A percentile compares a stretch with the other conserved stretches of the same genome.
These are phyloP conservation scores for Boletus speciosus DNA, from an alignment of 768 basidiomycete genomes.

Conservation along the genomic window DNA sequence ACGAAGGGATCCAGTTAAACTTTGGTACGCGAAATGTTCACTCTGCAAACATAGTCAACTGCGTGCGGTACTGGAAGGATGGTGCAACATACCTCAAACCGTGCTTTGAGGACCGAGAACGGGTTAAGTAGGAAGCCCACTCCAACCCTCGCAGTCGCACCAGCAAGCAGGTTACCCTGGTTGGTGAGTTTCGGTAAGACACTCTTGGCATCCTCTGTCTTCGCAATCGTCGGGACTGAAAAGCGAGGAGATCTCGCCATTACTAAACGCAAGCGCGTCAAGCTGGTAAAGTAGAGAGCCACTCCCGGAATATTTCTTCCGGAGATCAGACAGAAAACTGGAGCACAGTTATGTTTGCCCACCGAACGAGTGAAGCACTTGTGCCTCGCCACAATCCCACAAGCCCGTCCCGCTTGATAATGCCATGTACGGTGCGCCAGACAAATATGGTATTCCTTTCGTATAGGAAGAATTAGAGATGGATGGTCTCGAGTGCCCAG, in stretches of 20 bases:
- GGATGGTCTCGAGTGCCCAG: neutral
- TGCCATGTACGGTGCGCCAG: constrained; percentile 48
- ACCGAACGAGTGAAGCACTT: constrained; percentile 73
- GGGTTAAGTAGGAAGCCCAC: constrained; percentile 89
- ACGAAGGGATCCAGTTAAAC: constrained; percentile 53
- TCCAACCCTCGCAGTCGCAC: constrained; percentile 73
- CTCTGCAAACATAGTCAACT: constrained; percentile 47
- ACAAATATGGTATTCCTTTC: constrained; percentile 41
- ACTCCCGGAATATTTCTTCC: constrained; percentile 89
- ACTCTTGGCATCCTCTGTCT: constrained; percentile 35
- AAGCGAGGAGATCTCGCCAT: constrained; percentile 78
- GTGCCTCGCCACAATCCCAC: constrained; percentile 88
- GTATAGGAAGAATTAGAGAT: neutral
- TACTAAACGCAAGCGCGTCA: constrained; percentile 75
- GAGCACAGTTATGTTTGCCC: constrained; percentile 5
- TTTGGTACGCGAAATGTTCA: constrained; percentile 69
- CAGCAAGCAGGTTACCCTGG: constrained; percentile 82
- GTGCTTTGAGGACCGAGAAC: constrained; percentile 86
- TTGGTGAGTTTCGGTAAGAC: constrained; percentile 68
- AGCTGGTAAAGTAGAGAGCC: constrained; percentile 84
- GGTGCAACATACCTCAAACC: constrained; percentile 72
- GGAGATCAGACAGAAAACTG: constrained; percentile 1
- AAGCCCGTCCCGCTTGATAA: constrained; percentile 62
- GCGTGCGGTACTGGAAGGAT: neutral
- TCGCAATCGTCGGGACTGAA: constrained; percentile 29